Base-by-base conservation (phyloP, 208 protist species). In the Wallacemonas sp. region DNA sequence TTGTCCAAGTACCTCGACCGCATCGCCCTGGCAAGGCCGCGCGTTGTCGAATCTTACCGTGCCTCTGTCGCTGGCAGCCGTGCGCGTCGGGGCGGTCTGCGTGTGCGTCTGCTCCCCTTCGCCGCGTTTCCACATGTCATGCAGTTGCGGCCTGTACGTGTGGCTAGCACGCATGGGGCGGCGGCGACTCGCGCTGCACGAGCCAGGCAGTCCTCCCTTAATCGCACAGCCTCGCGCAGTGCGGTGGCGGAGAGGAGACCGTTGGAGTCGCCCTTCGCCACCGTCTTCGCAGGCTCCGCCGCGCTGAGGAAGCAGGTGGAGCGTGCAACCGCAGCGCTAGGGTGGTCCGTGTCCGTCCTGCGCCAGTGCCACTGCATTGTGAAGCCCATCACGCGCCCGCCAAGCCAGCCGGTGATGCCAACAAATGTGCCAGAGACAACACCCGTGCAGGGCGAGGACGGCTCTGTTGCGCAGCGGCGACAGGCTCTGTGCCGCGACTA, bases 71-170 rank as follows among this genome's bases (percentile, higher is more conserved):
- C 39, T 59, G 77, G 27, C 15, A 58, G 28, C 19, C 51, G 51
- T 72, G 67, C 34, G 71, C 69, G 19, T 74, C 81, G 27, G 78
- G 67, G 47, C 56, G 62, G 21, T 64, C 51, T 95, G 61, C 86
- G 90, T 0, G 70, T 95, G 22, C 83, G 90, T 15, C 61, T 95
- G 15, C 72, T 95, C 49, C 90, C 90, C 14, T 85, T 89, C 59
- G 84, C 90, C 38, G 80, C 84, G 6, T 95, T 95, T 59, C 86
- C 84, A 2, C 62, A 66, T 28, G 78, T 91, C 26, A 74, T 75
- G 14, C 82, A 71, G 38, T 78, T 76, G 47, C 79, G 82, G 9
- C 80, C 80, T 5, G 70, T 67, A n/a, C n/a, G n/a, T n/a, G n/a
- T n/a, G n/a, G n/a, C n/a, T n/a, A n/a, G n/a, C n/a, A n/a, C n/a